Conservation (phyloP, 768 basidiomycete species). For the Goffeauzyma gilvescens region DNA sequence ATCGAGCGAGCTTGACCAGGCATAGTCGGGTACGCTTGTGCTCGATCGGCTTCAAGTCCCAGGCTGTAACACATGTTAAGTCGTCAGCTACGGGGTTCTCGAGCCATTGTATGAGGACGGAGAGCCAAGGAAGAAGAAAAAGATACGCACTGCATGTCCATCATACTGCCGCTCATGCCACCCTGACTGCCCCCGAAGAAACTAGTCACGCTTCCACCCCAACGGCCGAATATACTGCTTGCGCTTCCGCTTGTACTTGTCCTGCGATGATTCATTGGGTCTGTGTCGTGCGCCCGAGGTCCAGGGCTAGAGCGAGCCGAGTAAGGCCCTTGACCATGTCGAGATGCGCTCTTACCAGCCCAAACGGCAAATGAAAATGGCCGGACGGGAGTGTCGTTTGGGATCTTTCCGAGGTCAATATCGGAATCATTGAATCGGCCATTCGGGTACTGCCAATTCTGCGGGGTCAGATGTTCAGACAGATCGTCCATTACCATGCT, state of each 20-base stretch:
- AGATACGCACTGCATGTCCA: constrained; percentile 33
- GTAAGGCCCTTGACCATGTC: constrained; percentile 11
- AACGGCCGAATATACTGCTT: constrained; percentile 25
- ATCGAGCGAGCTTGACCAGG: constrained; percentile 24
- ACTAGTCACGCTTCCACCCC: constrained; percentile 31
- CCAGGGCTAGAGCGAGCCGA: constrained; percentile 11
- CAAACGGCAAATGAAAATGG: constrained; percentile 34
- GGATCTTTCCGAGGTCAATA: background rate
- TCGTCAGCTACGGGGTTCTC: too few relatives aligned
- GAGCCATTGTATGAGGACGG: too few relatives aligned
- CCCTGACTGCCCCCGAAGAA: constrained; percentile 32
- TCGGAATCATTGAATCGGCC: too few relatives aligned
- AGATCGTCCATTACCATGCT: background rate
- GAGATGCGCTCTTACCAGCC: constrained; percentile 22
- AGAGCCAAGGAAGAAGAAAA: background rate
- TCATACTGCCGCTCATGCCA: constrained; percentile 32
- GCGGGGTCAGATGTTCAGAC: background rate
- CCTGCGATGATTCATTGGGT: too few relatives aligned
- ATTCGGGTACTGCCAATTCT: too few relatives aligned
- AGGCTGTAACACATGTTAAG: constrained; percentile 15
- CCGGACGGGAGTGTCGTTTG: constrained; percentile 14
- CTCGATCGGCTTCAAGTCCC: constrained; percentile 28
- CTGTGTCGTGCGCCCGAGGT: too few relatives aligned
- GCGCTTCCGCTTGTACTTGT: constrained; percentile 18
- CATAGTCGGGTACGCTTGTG: constrained; percentile 16